These are phyloP conservation scores for Hanseniaspora nectarophila DNA, from an alignment of 805 yeast genomes.

Conservation along the genomic window DNA sequence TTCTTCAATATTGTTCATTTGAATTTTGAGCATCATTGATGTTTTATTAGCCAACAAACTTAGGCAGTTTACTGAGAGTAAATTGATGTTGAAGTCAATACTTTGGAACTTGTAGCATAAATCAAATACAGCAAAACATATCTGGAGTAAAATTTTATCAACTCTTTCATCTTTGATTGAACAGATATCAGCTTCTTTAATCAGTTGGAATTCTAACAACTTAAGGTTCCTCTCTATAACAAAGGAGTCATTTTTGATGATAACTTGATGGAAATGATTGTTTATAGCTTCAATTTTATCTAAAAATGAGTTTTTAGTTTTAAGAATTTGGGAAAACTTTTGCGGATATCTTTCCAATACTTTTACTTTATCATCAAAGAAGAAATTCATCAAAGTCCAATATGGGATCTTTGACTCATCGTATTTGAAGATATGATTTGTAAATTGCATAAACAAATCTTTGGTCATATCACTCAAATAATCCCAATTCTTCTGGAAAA, in stretches of 20 bases:
- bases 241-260: conserved; percentile 5
- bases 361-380: background rate
- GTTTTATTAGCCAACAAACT: conserved; percentile 72
- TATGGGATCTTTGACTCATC: conserved; percentile 21
- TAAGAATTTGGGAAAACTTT: conserved; percentile 23
- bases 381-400: conserved; percentile 5
- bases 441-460: conserved; percentile 29
- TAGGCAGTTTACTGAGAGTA: conserved; percentile 54
- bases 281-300: background rate
- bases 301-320: conserved; percentile 21
- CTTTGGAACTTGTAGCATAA: conserved; percentile 46
- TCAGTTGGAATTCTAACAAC: background rate
- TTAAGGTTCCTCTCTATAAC: conserved; percentile 6
- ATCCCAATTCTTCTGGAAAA: conserved; percentile 57
- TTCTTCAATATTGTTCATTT: conserved; percentile 32
- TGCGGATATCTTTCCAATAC: conserved; percentile 14
- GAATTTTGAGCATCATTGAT: conserved; percentile 40
- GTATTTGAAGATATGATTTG: conserved; percentile 19
- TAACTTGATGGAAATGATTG: conserved; percentile 4
- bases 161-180: background rate
- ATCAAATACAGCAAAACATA: conserved; percentile 44
- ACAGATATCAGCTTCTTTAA: background rate
- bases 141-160: conserved; percentile 29
- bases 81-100: conserved; percentile 38
- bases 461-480: conserved; percentile 40